Evolutionary conservation across 805 yeast genomes (phyloP), one percentile per base, ranked within the genome.

Genomic region (Yarrowia divulgata): DNA sequence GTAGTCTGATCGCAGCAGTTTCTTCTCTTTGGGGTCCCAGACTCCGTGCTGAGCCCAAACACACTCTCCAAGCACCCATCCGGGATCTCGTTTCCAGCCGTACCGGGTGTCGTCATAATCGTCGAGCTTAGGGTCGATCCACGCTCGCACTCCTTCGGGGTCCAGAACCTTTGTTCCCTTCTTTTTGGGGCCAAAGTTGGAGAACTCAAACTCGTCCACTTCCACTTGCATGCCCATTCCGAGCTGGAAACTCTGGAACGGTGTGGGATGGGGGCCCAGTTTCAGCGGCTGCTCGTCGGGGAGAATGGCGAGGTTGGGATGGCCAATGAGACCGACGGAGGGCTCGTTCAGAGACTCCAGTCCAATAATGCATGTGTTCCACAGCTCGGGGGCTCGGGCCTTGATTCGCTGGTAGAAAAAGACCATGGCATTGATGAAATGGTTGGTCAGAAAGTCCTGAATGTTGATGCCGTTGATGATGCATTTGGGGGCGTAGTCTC

Each of bases 281-380:
- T 89, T 84, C 62, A 94, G 82, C 69, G 88, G 88, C 75, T 90
- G 91, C n/a, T 70, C 72, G 7, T 80, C 79, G 5, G 84, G 93
- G 16, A 88, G 76, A 1, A 74, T 74, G 7, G 81, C 81, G 39
- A 93, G 77, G 75, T 90, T 83, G 3, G 79, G 78, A 62, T 83
- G 83, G 0, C 94, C 97, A 66, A 89, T 83, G 69, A 87, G 83
- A 0, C 98, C 97, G 63, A 80, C 76, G 72, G 87, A 90, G 12
- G 97, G 97, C 77, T 93, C 98, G 76, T 93, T 93, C 80, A 93
- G 76, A 62, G 90, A 84, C 79, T 93, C 98, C 67, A 91, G 81
- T 1, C 97, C 97, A 10, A 90, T 71, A 1, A 91, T 77, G n/a
- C 77, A 18, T 84, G 83, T 72, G 48, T 75, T 75, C 64, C 75